Conservation (phyloP, 75 land plant species). For the Chamaecyparis obtusa region DNA sequence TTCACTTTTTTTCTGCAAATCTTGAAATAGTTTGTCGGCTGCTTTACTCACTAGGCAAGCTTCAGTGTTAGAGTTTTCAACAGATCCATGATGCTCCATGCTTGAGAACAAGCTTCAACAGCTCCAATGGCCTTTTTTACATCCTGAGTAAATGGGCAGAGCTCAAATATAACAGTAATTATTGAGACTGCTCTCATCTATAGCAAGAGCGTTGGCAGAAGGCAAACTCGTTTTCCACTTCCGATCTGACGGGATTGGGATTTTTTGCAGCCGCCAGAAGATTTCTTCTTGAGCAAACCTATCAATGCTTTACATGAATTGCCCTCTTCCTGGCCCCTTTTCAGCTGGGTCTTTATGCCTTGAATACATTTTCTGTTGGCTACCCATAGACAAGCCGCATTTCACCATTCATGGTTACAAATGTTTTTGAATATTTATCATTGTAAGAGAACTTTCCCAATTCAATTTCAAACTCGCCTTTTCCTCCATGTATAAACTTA, state of each 20-base stretch:
- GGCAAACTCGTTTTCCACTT: neutral
- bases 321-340: neutral
- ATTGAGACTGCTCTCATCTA: neutral
- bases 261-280: neutral
- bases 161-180: neutral
- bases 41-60: neutral
- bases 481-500: neutral
- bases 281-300: neutral
- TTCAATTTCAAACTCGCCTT: neutral
- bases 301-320: neutral
- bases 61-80: neutral
- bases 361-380: neutral
- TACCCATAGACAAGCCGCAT: neutral
- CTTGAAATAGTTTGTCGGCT: neutral
- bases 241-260: neutral
- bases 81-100: neutral
- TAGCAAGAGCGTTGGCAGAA: neutral
- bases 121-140: neutral
- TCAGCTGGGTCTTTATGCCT: neutral
- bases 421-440: neutral
- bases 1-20: neutral
- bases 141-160: neutral
- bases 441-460: neutral
- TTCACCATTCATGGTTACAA: neutral
- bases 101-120: neutral